phyloP scores from a whole-genome alignment of 345 rosid species.

The Populus nigra region DNA sequence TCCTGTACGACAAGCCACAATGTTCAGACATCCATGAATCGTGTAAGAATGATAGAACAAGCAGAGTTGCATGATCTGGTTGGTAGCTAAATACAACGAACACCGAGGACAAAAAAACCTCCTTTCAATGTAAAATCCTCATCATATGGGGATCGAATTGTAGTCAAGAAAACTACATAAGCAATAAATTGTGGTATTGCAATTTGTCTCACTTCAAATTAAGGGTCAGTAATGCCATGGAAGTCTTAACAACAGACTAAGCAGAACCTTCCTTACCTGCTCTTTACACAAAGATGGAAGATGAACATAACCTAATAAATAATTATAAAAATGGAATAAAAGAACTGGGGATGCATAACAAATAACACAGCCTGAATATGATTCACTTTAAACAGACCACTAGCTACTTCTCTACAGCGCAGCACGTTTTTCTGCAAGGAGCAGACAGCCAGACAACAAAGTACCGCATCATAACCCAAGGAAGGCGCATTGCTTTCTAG shows the following conservation, averaged over 20 bases:
- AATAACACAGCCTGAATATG: slow-evolving; percentile 6
- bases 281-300: neutral
- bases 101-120: neutral
- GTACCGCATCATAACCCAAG: slow-evolving; percentile 53
- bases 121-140: neutral
- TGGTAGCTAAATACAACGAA: neutral
- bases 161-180: neutral
- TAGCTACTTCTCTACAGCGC: slow-evolving; percentile 26
- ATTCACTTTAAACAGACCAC: slow-evolving; percentile 10
- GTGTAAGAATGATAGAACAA: neutral
- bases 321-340: neutral
- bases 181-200: neutral
- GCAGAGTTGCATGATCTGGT: neutral
- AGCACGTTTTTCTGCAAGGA: slow-evolving; percentile 25
- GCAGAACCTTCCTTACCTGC: slow-evolving; percentile 1
- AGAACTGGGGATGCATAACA: slow-evolving; percentile 4
- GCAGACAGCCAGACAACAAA: slow-evolving; percentile 23
- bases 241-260: neutral
- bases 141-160: neutral
- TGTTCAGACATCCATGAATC: neutral
- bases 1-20: neutral
- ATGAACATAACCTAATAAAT: neutral
- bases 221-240: neutral
- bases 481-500: slow-evolving; percentile 76
- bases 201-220: neutral